Evolutionary conservation across 2,329 filamentous ascomycete species (phyloP).

Genomic region (Hortaea werneckii): DNA sequence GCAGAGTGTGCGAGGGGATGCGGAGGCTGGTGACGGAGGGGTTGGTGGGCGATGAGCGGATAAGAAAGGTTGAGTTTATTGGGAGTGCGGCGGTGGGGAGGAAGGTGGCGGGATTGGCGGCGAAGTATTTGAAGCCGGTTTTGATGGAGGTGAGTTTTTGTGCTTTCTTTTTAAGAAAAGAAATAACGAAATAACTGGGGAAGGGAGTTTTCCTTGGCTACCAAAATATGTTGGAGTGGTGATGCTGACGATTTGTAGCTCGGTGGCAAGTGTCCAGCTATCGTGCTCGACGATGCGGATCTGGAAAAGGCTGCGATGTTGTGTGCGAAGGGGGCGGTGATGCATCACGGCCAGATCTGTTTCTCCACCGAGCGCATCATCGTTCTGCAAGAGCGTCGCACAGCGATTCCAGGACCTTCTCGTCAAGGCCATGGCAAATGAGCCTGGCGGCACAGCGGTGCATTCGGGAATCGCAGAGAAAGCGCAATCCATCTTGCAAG

Average conservation of each 20-base stretch:
- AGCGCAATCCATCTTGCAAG: conserved; percentile 18
- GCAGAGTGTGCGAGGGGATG: conserved; percentile 24
- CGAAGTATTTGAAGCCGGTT: conserved; percentile 35
- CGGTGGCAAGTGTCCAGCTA: conserved; percentile 37
- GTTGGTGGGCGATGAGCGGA: conserved; percentile 28
- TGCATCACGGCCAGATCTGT: conserved; percentile 28
- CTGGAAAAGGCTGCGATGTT: conserved; percentile 30
- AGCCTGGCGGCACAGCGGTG: conserved; percentile 11
- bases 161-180: too few relatives aligned
- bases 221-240: too few relatives aligned
- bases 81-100: conserved; percentile 35
- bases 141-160: conserved; percentile 28
- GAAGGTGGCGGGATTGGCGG: conserved; percentile 30
- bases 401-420: conserved; percentile 12
- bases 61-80: conserved; percentile 38
- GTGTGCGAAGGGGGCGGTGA: conserved; percentile 19
- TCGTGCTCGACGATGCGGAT: conserved; percentile 38
- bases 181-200: too few relatives aligned
- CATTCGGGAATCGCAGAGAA: conserved; percentile 19
- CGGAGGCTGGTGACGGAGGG: conserved; percentile 25
- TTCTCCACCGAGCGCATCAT: conserved; percentile 27
- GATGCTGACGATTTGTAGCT: conserved; percentile 14
- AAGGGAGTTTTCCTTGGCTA: too few relatives aligned
- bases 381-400: conserved; percentile 14
- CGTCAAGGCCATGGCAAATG: conserved; percentile 2